These are phyloP conservation scores for Aechmea fasciata DNA, from an alignment of 176 grass and related monocot genomes.

Conservation along the genomic window DNA sequence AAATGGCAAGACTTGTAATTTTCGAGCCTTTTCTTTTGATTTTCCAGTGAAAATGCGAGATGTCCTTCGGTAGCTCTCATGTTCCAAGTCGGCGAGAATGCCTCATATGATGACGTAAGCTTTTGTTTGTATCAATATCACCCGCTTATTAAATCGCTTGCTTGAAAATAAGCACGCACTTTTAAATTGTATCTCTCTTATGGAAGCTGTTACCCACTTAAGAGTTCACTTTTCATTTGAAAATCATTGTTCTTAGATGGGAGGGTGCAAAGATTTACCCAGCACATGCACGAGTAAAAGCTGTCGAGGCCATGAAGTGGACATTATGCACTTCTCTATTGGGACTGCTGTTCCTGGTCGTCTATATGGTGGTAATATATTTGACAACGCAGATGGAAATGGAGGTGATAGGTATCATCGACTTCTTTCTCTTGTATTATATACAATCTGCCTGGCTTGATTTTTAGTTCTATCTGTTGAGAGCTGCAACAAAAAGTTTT, in stretches of 20 bases:
- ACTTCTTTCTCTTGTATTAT: background rate
- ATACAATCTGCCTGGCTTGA: background rate
- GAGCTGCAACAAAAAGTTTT: background rate
- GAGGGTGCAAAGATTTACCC: constrained; percentile 58
- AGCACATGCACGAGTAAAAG: constrained; percentile 70
- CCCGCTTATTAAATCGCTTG: background rate
- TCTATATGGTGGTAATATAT: constrained; percentile 84
- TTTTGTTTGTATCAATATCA: constrained; percentile 15
- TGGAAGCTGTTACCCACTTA: background rate
- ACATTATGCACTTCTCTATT: constrained; percentile 94
- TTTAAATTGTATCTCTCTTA: background rate
- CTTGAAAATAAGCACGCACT: background rate
- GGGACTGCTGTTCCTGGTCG: constrained; percentile 97
- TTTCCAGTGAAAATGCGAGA: constrained; percentile 42
- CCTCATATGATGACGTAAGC: constrained; percentile 79
- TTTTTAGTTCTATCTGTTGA: background rate
- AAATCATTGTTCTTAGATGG: constrained; percentile 62
- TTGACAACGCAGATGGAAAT: constrained; percentile 71
- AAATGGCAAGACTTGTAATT: background rate
- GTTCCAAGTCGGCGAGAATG: constrained; percentile 96
- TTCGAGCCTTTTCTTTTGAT: constrained; percentile 13
- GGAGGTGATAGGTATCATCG: constrained; percentile 73
- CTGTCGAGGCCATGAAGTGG: constrained; percentile 80
- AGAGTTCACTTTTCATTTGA: background rate
- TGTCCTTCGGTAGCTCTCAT: constrained; percentile 99